phyloP scores from a whole-genome alignment of 2,329 filamentous ascomycete species.

The Fusarium sp. region DNA sequence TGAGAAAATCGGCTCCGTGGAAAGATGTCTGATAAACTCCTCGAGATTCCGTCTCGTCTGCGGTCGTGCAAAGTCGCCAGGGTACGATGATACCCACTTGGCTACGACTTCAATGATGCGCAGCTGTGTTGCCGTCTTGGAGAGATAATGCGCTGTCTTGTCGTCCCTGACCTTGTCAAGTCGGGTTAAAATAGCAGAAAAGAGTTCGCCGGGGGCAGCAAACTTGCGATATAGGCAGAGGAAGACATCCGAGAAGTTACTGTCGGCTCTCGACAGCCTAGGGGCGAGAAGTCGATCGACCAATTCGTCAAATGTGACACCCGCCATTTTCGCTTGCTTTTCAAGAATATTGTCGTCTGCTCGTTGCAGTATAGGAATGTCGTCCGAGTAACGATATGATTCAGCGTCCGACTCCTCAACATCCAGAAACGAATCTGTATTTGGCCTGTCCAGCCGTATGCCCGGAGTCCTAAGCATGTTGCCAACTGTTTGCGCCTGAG shows the following conservation, averaged over 20 bases:
- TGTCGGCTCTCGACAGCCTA: constrained; percentile 86
- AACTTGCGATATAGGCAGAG: constrained; percentile 95
- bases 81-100: constrained; percentile 90
- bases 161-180: constrained; percentile 78
- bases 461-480: constrained; percentile 63
- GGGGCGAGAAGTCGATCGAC: constrained; percentile 88
- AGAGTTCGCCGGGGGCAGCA: constrained; percentile 80
- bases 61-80: constrained; percentile 89
- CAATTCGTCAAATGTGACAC: constrained; percentile 74
- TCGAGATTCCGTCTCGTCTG: constrained; percentile 77
- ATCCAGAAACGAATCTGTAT: constrained; percentile 69
- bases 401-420: constrained; percentile 78
- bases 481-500: constrained; percentile 54
- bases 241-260: constrained; percentile 89
- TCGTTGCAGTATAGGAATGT: constrained; percentile 73
- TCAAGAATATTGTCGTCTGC: constrained; percentile 70
- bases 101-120: constrained; percentile 86
- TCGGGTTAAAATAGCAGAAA: constrained; percentile 80
- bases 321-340: constrained; percentile 60
- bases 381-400: constrained; percentile 73
- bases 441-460: constrained; percentile 61
- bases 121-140: constrained; percentile 82
- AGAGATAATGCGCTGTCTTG: constrained; percentile 74
- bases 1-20: constrained; percentile 82
- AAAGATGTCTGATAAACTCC: constrained; percentile 79